Evolutionary conservation across 2,329 filamentous ascomycete species (phyloP), one percentile per base, ranked within the genome.

Genomic region (Stachybotrys chlorohalonatus): DNA sequence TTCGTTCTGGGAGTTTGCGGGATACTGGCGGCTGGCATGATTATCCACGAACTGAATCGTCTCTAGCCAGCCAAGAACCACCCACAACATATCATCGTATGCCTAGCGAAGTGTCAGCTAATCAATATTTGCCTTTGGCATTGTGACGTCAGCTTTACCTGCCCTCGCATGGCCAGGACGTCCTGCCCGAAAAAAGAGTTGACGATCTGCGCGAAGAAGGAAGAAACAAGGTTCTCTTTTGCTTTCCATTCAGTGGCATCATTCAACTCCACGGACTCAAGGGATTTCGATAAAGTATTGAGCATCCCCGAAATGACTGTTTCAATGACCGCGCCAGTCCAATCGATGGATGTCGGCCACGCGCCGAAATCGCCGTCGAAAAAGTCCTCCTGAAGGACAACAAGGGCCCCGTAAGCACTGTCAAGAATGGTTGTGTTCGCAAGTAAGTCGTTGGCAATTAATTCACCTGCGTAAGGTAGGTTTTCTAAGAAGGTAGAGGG

Each of bases 41-140:
- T 79, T 73, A 36, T 83, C 74, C 52, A 93, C 82, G 65, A 95
- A 91, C 60, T 87, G 85, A 58, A 91, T 81, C 51, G 82, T 83
- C 66, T 96, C 90, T 53, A 96, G 74, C 92, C 93, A 96, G 58
- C 87, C 90, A 45, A 97, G 78, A 2, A 95, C 90, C 1, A 96
- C 90, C 93, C 93, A 97, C 3, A 96, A 80, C 74, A 96, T 95
- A 68, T 97, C 93, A 66, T 96, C 93, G 67, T 86, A 95, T 0
- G 93, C 93, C 75, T 94, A 2, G 1, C 6, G 3, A n/a, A 9
- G 8, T 39, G 32, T 31, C 9, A 9, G 39, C 16, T 9, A 46
- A 4, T 24, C 2, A 24, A 24, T 4, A 4, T 24, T 24, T 24
- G 24, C 24, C 24, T 24, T 24, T 24, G 24, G 24, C 9, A 6